Base-by-base conservation (phyloP, 495 filamentous ascomycete species). In the Xylaria sp. region DNA sequence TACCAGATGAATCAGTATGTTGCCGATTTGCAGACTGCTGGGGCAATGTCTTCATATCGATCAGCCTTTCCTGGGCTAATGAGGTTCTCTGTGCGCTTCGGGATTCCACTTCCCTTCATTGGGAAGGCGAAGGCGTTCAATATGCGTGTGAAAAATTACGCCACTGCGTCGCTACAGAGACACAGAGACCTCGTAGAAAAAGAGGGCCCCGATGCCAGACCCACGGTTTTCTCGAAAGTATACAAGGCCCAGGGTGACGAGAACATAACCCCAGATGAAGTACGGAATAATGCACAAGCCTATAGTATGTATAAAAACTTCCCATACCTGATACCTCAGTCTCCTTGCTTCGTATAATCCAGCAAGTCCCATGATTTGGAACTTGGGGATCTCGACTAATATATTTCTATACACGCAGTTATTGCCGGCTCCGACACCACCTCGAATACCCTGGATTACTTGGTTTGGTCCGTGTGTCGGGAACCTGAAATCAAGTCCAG, bases 361-460 rank as follows among this genome's bases (percentile, higher is more conserved):
- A 37, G 35, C 35, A 37, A 37, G 35, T 37, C 7, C 35, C 7
- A 37, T 37, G 35, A 37, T 37, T 3, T 37, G 35, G 35, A 37
- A 37, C 35, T 37, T 37, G 7, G 7, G 7, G 3, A 37, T 37
- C 35, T 37, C 35, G 35, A 37, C 35, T 37, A 37, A 37, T 7
- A 7, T 37, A 7, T 37, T 37, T 7, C 35, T 37, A 37, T 37
- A 7, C 35, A 37, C 35, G 35, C 35, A 37, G 84, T 88, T 46
- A 17, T 87, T 3, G 88, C 85, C 0, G 87, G 87, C 0, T 82
- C 78, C 17, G 86, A 88, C 50, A 87, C 87, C 0, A 87, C 86
- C 2, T 80, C 83, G 0, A 79, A 82, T 29, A 81, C 82, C 0
- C 48, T 87, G 71, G 84, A 79, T 0, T 84, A 84, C 65, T 70